Base-by-base conservation (phyloP, 129 eudicot species). In the Centrapalus pauciflorus region DNA sequence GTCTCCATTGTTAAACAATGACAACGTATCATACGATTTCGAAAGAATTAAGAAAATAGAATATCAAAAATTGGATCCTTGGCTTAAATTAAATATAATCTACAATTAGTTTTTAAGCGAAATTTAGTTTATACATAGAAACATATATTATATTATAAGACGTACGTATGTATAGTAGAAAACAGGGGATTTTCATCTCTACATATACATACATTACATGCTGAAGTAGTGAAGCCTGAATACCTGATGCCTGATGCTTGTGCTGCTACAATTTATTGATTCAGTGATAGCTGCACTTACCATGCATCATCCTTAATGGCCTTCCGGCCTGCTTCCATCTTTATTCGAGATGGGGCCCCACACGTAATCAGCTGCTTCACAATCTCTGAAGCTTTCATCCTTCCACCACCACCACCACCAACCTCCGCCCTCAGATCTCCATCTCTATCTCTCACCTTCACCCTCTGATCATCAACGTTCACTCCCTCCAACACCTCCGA, bases 361-460 rank as follows among this genome's bases (percentile, higher is more conserved):
- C 86, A 82, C 1, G 63, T 54, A 34, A 82, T 74, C 70, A 82
- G 58, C 77, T 84, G 82, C 84, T 49, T 81, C 79, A 77, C 61
- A 13, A 71, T 71, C 30, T 76, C 51, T 1, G 80, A 72, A 64
- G 80, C 85, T 70, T 78, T 84, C 82, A 62, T 74, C 70, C 76
- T 72, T 34, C 82, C 81, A 34, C 79, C 23, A 10, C 55, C 50
- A 20, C 71, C 58, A 46, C 55, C 37, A 16, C 38, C 65, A 21
- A 32, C 77, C 59, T 40, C 68, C 27, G 30, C 82, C 62, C 70
- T 65, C 35, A 25, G 72, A 67, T 76, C 72, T 7, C 52, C 50
- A 45, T n/a, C n/a, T 7, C 37, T 2, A 23, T 45, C 21, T 26
- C 76, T 49, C 37, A 33, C 38, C 0, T 41, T 12, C 66, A 29